These are phyloP conservation scores for Aspergillaceae sp. DNA, from an alignment of 2,329 filamentous ascomycete genomes.

Conservation along the genomic window DNA sequence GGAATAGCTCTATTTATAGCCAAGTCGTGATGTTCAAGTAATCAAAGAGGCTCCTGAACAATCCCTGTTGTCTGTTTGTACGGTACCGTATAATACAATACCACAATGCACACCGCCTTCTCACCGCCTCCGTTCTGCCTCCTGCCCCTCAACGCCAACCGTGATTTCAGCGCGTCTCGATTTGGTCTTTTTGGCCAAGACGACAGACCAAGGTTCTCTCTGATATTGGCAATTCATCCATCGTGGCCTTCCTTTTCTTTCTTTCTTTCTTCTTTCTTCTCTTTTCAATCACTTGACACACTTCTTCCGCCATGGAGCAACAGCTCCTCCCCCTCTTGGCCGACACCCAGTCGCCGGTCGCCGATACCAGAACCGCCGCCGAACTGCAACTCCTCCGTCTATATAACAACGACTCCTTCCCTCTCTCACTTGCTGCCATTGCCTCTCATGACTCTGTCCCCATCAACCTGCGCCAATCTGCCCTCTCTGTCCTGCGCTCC, in stretches of 20 bases:
- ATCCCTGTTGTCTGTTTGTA: neutral
- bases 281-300: neutral
- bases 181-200: no score
- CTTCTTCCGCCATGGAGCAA: slow-evolving; percentile 63
- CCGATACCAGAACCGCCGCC: slow-evolving; percentile 72
- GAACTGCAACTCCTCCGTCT: slow-evolving; percentile 72
- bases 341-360: slow-evolving; percentile 71
- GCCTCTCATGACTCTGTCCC: slow-evolving; percentile 67
- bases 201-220: neutral
- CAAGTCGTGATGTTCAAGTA: no score
- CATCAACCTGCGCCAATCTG: slow-evolving; percentile 69
- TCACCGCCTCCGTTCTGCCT: slow-evolving; percentile 12
- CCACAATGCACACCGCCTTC: neutral
- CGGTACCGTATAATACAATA: neutral
- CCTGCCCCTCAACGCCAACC: neutral
- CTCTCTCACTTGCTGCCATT: slow-evolving; percentile 70
- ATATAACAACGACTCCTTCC: slow-evolving; percentile 61
- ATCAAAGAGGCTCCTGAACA: no score
- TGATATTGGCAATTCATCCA: neutral
- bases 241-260: slow-evolving; percentile 3
- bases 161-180: no score
- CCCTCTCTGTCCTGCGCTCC: slow-evolving; percentile 68
- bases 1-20: no score
- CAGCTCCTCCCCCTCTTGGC: slow-evolving; percentile 81
- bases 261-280: slow-evolving; percentile 5